Conservation (phyloP, 768 basidiomycete genomes). For the Naematelia aurantialba region DNA sequence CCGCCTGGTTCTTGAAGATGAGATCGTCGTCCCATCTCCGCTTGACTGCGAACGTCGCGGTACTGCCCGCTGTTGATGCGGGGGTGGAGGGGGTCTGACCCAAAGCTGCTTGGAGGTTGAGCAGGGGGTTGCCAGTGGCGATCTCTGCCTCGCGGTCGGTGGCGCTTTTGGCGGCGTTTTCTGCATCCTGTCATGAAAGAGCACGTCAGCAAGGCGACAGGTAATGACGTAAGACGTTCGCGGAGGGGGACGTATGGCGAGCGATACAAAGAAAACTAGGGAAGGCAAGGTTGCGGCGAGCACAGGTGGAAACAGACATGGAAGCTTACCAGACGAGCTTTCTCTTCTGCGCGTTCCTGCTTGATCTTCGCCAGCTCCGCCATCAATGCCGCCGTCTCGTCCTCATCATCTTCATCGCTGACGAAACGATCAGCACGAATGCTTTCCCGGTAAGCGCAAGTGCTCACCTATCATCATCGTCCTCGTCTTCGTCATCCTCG, state of each 20-base stretch:
- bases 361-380: slow-evolving; percentile 99
- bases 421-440: slow-evolving; percentile 6
- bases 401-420: slow-evolving; percentile 65
- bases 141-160: slow-evolving; percentile 70
- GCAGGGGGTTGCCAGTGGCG: slow-evolving; percentile 78
- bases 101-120: slow-evolving; percentile 86
- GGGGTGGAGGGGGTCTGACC: slow-evolving; percentile 60
- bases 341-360: slow-evolving; percentile 90
- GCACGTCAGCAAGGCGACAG: too few species aligned
- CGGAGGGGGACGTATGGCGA: neutral
- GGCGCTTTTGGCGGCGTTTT: slow-evolving; percentile 61
- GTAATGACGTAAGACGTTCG: neutral
- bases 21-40: slow-evolving; percentile 94
- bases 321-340: slow-evolving; percentile 58
- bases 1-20: slow-evolving; percentile 98
- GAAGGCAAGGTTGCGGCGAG: neutral
- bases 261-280: neutral
- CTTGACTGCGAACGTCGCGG: slow-evolving; percentile 86
- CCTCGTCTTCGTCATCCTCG: slow-evolving; percentile 50
- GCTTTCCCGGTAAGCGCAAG: neutral
- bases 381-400: slow-evolving; percentile 87
- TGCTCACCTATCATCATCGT: slow-evolving; percentile 50
- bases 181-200: slow-evolving; percentile 64
- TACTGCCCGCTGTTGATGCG: slow-evolving; percentile 53
- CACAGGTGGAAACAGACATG: neutral